Evolutionary conservation across 192 early-diverging fungal species (phyloP).

Genomic region (Rhizoclosmatium sp.): DNA sequence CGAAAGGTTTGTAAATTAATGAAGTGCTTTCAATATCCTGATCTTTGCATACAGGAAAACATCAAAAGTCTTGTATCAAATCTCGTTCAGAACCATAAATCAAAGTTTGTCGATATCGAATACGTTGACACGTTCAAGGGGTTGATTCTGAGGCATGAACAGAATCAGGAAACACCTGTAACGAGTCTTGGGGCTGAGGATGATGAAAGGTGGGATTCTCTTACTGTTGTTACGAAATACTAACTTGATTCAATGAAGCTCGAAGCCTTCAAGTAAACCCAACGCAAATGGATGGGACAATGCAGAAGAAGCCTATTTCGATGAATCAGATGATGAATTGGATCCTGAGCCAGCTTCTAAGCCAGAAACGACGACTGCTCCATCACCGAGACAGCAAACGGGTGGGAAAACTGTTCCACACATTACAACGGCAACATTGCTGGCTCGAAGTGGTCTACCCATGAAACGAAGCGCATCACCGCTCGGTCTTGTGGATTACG

Average conservation of each 20-base stretch:
- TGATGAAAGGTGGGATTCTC: conserved; percentile 27
- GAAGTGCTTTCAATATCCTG: conserved; percentile 11
- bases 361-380: not conserved
- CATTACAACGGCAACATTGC: not conserved
- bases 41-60: conserved; percentile 44
- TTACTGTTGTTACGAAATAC: not conserved
- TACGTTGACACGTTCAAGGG: conserved; percentile 71
- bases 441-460: not conserved
- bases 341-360: not conserved
- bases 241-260: not conserved
- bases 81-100: conserved; percentile 67
- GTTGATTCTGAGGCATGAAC: conserved; percentile 68
- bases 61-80: conserved; percentile 76
- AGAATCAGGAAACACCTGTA: conserved; percentile 62
- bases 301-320: conserved; percentile 86
- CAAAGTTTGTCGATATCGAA: conserved; percentile 64
- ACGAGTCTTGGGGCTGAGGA: conserved; percentile 37
- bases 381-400: not conserved
- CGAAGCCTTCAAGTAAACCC: conserved; percentile 20
- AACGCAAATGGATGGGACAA: conserved; percentile 65
- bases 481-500: conserved; percentile 33
- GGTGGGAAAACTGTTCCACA: not conserved
- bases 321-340: conserved; percentile 56
- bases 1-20: conserved; percentile 79
- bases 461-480: conserved; percentile 36